A percentile compares a stretch with the other conserved stretches of the same genome.
phyloP scores from a whole-genome alignment of 768 basidiomycete species.

The Suillus subalutaceus region DNA sequence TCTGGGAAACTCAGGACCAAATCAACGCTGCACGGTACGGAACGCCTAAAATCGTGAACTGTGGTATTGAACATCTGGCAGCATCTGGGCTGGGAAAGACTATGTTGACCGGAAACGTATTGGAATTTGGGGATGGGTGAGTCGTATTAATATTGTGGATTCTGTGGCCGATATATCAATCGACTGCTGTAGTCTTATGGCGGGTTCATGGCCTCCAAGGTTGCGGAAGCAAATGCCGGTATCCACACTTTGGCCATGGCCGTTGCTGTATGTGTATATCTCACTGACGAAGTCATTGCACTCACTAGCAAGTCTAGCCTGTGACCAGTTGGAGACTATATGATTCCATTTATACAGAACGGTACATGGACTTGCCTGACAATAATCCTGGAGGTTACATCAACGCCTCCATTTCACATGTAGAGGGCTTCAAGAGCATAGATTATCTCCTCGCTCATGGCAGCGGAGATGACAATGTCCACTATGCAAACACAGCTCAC shows the following conservation, averaged over 20 bases:
- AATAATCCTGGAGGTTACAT: conserved; percentile 87
- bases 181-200: conserved; percentile 75
- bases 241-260: conserved; percentile 92
- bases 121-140: conserved; percentile 98
- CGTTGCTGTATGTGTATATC: conserved; percentile 66
- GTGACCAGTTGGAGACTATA: conserved; percentile 88
- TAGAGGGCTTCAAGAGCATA: conserved; percentile 80
- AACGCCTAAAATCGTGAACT: conserved; percentile 15
- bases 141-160: conserved; percentile 28
- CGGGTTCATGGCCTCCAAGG: conserved; percentile 94
- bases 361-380: conserved; percentile 89
- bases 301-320: conserved; percentile 49
- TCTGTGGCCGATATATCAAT: conserved; percentile 13
- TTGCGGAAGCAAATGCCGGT: conserved; percentile 87
- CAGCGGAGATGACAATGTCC: conserved; percentile 96
- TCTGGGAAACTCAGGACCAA: conserved; percentile 89
- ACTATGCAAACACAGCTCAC: conserved; percentile 89
- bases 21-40: conserved; percentile 82
- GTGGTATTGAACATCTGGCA: conserved; percentile 27
- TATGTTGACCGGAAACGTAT: conserved; percentile 90
- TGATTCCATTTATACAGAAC: conserved; percentile 95
- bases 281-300: conserved; percentile 6
- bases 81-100: conserved; percentile 80
- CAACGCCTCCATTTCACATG: conserved; percentile 85
- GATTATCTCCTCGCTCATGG: conserved; percentile 91